phyloP scores from a whole-genome alignment of 805 yeast genomes.

The Ogataea haglerorum region DNA sequence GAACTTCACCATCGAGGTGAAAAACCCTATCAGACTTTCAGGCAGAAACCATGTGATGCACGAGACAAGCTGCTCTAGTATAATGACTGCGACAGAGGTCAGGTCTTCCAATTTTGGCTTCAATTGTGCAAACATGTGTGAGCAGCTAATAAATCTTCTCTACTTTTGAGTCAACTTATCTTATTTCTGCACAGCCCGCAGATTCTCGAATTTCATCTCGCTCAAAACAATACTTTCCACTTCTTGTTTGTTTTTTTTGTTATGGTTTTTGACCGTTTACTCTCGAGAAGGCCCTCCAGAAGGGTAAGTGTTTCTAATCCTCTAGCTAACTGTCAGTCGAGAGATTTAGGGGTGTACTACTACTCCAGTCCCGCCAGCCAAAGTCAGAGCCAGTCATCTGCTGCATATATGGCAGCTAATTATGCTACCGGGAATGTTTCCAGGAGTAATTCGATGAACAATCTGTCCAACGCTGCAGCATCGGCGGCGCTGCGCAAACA shows the following conservation, averaged over 20 bases:
- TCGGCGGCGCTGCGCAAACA: slow-evolving; percentile 31
- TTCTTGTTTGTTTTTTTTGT: slow-evolving; percentile 2
- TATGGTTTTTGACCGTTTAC: slow-evolving; percentile 27
- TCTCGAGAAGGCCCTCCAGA: slow-evolving; percentile 28
- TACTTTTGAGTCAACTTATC: neutral
- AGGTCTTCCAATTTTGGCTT: slow-evolving; percentile 13
- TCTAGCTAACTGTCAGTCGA: slow-evolving; percentile 15
- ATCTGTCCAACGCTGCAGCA: slow-evolving; percentile 31
- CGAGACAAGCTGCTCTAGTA: slow-evolving; percentile 27
- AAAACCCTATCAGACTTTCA: slow-evolving; percentile 21
- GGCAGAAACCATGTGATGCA: slow-evolving; percentile 27
- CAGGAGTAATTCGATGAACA: slow-evolving; percentile 24
- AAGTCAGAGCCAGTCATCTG: slow-evolving; percentile 1
- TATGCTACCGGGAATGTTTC: slow-evolving; percentile 21
- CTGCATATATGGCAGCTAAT: slow-evolving; percentile 27
- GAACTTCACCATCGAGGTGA: slow-evolving; percentile 20
- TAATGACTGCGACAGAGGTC: slow-evolving; percentile 24
- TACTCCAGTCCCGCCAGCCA: slow-evolving; percentile 7
- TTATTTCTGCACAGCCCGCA: slow-evolving; percentile 5
- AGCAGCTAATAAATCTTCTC: slow-evolving; percentile 1
- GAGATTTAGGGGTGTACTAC: slow-evolving; percentile 28
- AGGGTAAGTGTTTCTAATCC: slow-evolving; percentile 20
- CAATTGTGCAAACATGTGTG: slow-evolving; percentile 1
- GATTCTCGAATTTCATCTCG: slow-evolving; percentile 1
- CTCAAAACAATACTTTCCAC: slow-evolving; percentile 6